Conservation (phyloP, 106 monocot genomes). For the Allium cepa region DNA sequence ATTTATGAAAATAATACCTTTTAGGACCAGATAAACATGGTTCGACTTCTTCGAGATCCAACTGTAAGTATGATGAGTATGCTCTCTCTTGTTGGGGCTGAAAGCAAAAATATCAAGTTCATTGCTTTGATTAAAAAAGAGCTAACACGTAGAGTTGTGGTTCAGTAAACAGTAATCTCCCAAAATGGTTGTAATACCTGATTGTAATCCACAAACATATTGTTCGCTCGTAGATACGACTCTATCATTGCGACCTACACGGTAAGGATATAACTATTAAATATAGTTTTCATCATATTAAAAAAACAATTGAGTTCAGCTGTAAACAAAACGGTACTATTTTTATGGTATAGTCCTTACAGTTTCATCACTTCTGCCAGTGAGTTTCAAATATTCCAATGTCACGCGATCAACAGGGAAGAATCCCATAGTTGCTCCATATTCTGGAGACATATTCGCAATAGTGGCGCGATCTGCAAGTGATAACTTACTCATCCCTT, state of each 20-base stretch:
- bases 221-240: slow-evolving; percentile 70
- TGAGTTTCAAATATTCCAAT: slow-evolving; percentile 81
- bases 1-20: slow-evolving; percentile 37
- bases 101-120: not conserved
- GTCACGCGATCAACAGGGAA: slow-evolving; percentile 95
- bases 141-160: not conserved
- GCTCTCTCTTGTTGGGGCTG: slow-evolving; percentile 72
- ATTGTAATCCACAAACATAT: slow-evolving; percentile 72
- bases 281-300: not conserved
- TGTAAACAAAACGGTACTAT: slow-evolving; percentile 4
- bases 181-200: slow-evolving; percentile 26
- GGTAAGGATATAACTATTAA: not conserved
- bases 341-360: slow-evolving; percentile 25
- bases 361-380: slow-evolving; percentile 92
- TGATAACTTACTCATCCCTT: slow-evolving; percentile 76
- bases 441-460: slow-evolving; percentile 98
- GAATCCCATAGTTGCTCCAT: slow-evolving; percentile 99
- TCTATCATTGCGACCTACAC: slow-evolving; percentile 79
- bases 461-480: slow-evolving; percentile 95
- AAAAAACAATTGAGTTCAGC: not conserved
- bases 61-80: slow-evolving; percentile 79
- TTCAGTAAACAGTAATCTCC: not conserved
- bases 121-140: slow-evolving; percentile 6
- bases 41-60: slow-evolving; percentile 80
- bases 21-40: slow-evolving; percentile 93